Base-by-base conservation (phyloP, 768 basidiomycete genomes). In the Lenzites betulinus region DNA sequence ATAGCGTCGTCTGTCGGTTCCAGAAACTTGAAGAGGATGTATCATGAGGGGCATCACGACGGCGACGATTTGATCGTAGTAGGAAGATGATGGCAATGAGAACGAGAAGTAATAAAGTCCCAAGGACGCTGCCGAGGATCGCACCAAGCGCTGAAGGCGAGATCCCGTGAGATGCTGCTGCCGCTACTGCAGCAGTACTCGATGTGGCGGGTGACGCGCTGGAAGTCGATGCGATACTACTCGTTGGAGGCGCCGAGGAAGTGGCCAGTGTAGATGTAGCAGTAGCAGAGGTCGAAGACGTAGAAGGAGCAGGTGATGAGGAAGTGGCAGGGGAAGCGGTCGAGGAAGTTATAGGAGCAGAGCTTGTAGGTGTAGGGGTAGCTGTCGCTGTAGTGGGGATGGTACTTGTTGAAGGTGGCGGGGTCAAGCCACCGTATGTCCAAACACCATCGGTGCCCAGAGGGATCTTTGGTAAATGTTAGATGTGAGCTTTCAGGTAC, bases 401-500 rank as follows among this genome's bases (percentile, higher is more conserved):
- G 22, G 71, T 57, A 1, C 70, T 46, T 11, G 76, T 75, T 13
- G 82, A 73, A 8, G 82, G 75, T n/a, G 90, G 89, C 33, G 85
- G 75, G 36, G 88, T 83, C n/a, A 83, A 76, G 36, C 91, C 91
- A 64, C 91, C 92, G 66, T 82, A 93, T 13, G 83, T 84, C 82
- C 86, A 93, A 11, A 83, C 78, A 33, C 78, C 77, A 57, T 78
- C 67, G 2, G 85, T 74, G 46, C 84, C 87, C 30, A 93, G 76
- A 30, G 92, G 92, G 66, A 93, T 91, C 90, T 92, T 55, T 18
- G 7, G 58, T 51, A 35, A 26, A 42, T 54, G 18, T 39, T 7
- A 18, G 15, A 13, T 18, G 38, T 39, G 15, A 39, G 38, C 38
- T 3, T 39, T 15, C 18, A 18, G 38, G 13, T 4, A 13, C n/a